These are phyloP conservation scores for Carex myosuroides DNA, from an alignment of 176 grass and related monocot genomes.

Conservation along the genomic window DNA sequence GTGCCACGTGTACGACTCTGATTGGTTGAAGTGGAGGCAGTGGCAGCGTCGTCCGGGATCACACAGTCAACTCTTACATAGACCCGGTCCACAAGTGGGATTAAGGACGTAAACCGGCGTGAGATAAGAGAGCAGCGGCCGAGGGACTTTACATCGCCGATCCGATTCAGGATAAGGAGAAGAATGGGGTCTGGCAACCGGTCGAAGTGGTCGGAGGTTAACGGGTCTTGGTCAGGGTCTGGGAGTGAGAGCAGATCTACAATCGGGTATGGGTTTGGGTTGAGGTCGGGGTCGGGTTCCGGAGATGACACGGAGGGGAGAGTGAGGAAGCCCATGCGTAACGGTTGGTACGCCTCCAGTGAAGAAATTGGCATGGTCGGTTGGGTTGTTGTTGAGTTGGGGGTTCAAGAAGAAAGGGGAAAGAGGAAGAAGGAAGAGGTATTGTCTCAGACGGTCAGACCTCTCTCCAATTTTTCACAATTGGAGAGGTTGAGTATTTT, in stretches of 20 bases:
- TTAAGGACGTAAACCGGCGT: conserved; percentile 63
- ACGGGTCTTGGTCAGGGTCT: conserved; percentile 17
- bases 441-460: not conserved
- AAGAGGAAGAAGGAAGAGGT: not conserved
- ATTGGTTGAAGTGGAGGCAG: conserved; percentile 17
- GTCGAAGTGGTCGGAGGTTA: conserved; percentile 42
- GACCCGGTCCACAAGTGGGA: conserved; percentile 72
- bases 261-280: conserved; percentile 16
- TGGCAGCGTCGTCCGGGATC: conserved; percentile 61
- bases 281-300: not conserved
- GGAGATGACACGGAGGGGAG: conserved; percentile 6
- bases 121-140: conserved; percentile 80
- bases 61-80: conserved; percentile 87
- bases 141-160: conserved; percentile 86
- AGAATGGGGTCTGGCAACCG: conserved; percentile 71
- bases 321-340: conserved; percentile 10
- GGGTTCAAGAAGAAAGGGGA: not conserved
- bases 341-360: conserved; percentile 2
- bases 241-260: not conserved
- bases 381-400: not conserved
- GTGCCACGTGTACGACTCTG: conserved; percentile 1
- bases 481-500: not conserved
- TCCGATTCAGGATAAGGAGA: conserved; percentile 72
- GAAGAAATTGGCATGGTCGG: not conserved
- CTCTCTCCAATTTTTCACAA: not conserved